phyloP scores from a whole-genome alignment of 306 rosid genomes.

The Ochetophila trinervis region DNA sequence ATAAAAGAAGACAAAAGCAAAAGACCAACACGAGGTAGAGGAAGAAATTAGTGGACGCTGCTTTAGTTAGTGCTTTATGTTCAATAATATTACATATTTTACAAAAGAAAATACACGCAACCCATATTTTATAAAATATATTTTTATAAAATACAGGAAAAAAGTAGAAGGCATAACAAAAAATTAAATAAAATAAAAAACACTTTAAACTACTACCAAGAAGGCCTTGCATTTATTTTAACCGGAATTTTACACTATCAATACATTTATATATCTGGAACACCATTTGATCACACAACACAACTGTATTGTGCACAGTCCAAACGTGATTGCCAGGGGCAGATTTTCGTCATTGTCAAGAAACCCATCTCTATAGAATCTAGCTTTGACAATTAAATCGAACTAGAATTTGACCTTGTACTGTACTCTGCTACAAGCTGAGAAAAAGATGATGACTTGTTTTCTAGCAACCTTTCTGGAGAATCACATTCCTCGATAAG shows the following conservation, averaged over 20 bases:
- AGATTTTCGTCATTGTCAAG: conserved; percentile 23
- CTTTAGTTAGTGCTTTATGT: background rate
- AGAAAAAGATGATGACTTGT: conserved; percentile 71
- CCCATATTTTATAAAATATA: too few relatives aligned
- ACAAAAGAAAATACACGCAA: too few relatives aligned
- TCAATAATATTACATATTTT: too few relatives aligned
- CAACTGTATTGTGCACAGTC: too few relatives aligned
- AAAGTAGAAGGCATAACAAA: too few relatives aligned
- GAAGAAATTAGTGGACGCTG: background rate
- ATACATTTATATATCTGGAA: too few relatives aligned
- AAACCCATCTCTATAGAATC: background rate
- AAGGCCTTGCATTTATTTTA: too few relatives aligned
- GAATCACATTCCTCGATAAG: conserved; percentile 67
- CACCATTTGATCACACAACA: too few relatives aligned
- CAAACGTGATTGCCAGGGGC: background rate
- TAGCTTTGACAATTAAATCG: background rate
- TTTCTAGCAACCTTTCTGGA: conserved; percentile 59
- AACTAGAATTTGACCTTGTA: conserved; percentile 47
- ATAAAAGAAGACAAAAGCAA: background rate
- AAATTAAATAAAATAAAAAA: too few relatives aligned
- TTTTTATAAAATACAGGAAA: too few relatives aligned
- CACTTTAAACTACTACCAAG: too few relatives aligned
- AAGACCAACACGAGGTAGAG: background rate
- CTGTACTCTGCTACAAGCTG: conserved; percentile 82
- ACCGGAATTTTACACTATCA: too few relatives aligned